Base-by-base conservation (phyloP, 2,329 filamentous ascomycete genomes). In the Allantophomopsis cytisporea region DNA sequence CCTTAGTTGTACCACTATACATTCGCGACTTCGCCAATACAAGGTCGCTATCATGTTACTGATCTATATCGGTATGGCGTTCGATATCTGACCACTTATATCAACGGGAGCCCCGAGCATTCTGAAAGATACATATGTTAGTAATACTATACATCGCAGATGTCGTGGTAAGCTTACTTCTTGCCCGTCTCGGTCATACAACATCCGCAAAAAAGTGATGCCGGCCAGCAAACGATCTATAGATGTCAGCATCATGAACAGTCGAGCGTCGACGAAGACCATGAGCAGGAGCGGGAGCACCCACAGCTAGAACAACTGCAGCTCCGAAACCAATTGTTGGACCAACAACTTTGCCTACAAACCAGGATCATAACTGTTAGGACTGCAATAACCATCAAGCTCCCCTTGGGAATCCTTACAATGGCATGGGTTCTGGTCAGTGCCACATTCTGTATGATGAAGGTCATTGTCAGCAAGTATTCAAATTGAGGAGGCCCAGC, bases 391-490 rank as follows among this genome's bases (percentile, higher is more conserved):
- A 13, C 7, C 13, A n/a, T 12, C 30, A 35, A 23, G 23, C 8
- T 28, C 23, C 23, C 20, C 20, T 21, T 21, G 5, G 7, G 23
- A 12, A 3, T 10, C 7, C 23, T 28, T 74, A 50, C 68, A 73
- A 44, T 65, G 66, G 41, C 69, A 74, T 3, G 69, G 70, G 40
- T 73, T 74, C 47, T 73, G 66, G 43, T 72, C 61, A 7, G 68
- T 73, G 35, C 56, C 69, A 53, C 67, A 73, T 52, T 73, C 23
- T 28, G 11, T 28, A 10, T 6, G 23, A 28, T 28, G 11, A 28
- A 28, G 11, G 8, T 28, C 5, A 28, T 10, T 28, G 23, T 28
- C 23, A 28, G 23, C 23, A 28, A 28, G 8, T 28, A 28, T 28
- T 28, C 23, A 28, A 28, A 28, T 4, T 3, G 8, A 28, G 3